A percentile compares a stretch with the other conserved stretches of the same genome.
These are phyloP conservation scores for Diversispora epigaea DNA, from an alignment of 192 early-diverging fungal genomes.

Conservation along the genomic window DNA sequence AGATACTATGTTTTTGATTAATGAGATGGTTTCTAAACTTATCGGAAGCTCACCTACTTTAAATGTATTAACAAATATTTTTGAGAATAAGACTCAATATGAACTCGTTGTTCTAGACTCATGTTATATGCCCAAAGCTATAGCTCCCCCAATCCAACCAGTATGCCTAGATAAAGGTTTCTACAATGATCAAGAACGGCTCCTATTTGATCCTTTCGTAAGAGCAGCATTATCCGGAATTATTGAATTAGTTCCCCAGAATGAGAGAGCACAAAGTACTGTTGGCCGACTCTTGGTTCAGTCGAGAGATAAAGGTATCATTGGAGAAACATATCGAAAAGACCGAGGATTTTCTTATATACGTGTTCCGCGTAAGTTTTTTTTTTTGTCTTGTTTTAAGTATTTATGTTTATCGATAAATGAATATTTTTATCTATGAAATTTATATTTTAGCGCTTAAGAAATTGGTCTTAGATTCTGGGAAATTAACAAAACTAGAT, in stretches of 20 bases:
- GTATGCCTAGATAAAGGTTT: constrained; percentile 66
- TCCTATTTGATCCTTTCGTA: constrained; percentile 47
- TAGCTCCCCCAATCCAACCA: constrained; percentile 62
- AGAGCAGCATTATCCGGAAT: constrained; percentile 45
- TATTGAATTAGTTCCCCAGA: constrained; percentile 35
- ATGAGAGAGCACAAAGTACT: constrained; percentile 20
- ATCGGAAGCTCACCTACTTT: constrained; percentile 30
- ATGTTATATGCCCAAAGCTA: constrained; percentile 45
- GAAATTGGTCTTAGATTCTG: constrained; percentile 76
- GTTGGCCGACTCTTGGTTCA: constrained; percentile 36
- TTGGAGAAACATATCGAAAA: constrained; percentile 41
- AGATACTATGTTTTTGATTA: constrained; percentile 47
- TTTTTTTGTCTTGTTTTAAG: neutral
- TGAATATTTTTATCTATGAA: neutral
- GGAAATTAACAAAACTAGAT: constrained; percentile 74
- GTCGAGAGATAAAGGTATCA: constrained; percentile 42
- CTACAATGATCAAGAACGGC: constrained; percentile 49
- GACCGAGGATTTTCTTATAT: constrained; percentile 61
- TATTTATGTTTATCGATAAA: neutral
- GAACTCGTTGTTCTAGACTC: constrained; percentile 29
- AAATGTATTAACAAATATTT: constrained; percentile 36
- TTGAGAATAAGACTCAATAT: constrained; percentile 28
- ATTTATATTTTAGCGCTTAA: constrained; percentile 48
- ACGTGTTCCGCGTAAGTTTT: constrained; percentile 58
- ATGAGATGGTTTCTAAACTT: constrained; percentile 32